Conservation (phyloP, 1,284 basidiomycete genomes). For the Cryptococcus sp. region DNA sequence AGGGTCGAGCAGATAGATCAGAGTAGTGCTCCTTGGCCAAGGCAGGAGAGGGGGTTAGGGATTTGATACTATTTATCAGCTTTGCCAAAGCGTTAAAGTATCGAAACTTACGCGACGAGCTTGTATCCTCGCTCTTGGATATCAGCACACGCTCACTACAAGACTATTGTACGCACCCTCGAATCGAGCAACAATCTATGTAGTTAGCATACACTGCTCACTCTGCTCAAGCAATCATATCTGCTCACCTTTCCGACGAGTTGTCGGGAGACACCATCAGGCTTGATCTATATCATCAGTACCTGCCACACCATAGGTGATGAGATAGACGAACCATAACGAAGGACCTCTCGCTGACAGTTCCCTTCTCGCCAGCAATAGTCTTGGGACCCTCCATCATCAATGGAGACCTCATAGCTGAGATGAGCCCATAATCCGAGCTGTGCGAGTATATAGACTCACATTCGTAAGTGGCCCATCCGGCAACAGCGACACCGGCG, state of each 20-base stretch:
- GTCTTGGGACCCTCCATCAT: conserved; percentile 47
- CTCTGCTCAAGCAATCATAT: neutral
- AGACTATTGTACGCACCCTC: conserved; percentile 24
- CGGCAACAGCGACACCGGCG: conserved; percentile 29
- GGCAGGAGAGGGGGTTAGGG: conserved; percentile 38
- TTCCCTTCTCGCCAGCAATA: conserved; percentile 51
- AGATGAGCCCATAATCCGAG: neutral
- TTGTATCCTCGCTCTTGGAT: conserved; percentile 41
- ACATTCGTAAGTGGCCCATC: conserved; percentile 37
- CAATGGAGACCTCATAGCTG: conserved; percentile 20
- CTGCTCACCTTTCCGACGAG: conserved; percentile 40
- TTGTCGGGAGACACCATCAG: conserved; percentile 43
- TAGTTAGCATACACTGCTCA: conserved; percentile 5
- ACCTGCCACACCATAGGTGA: neutral
- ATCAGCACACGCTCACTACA: conserved; percentile 2
- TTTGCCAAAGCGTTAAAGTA: neutral
- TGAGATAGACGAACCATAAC: conserved; percentile 45
- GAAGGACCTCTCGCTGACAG: conserved; percentile 48
- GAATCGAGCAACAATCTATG: conserved; percentile 39
- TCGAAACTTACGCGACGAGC: conserved; percentile 37
- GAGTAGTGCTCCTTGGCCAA: conserved; percentile 45
- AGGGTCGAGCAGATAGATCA: conserved; percentile 39
- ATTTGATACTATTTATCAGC: conserved; percentile 35
- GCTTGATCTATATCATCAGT: conserved; percentile 32
- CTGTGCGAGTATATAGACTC: conserved; percentile 5